Evolutionary conservation across 208 protist genomes (phyloP).

Genomic region (Wallacemonas sp.): DNA sequence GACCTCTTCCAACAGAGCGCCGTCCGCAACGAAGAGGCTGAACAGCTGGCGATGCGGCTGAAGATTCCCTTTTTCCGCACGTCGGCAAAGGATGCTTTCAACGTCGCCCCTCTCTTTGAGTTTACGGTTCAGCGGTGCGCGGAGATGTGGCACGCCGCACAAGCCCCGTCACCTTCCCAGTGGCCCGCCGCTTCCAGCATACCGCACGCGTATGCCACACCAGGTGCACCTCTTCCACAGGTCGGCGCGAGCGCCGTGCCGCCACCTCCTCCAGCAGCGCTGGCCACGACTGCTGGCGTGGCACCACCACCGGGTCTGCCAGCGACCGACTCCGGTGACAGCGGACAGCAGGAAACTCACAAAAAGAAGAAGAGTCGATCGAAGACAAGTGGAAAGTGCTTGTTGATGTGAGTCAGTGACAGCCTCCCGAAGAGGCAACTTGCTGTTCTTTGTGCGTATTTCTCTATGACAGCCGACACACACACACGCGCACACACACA

Average conservation of each 20-base stretch:
- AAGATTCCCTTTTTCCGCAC: conserved; percentile 88
- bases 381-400: conserved; percentile 3
- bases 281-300: not conserved
- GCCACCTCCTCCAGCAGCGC: too few relatives aligned
- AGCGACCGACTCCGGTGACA: not conserved
- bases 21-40: conserved; percentile 81
- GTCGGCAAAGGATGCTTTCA: conserved; percentile 93
- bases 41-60: conserved; percentile 77
- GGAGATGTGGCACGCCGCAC: not conserved
- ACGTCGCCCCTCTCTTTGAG: conserved; percentile 90
- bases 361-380: conserved; percentile 36
- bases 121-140: conserved; percentile 74
- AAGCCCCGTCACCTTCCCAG: not conserved
- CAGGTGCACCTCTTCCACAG: too few relatives aligned
- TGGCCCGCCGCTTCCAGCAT: not conserved
- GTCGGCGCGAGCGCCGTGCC: too few relatives aligned
- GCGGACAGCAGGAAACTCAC: not conserved
- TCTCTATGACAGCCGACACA: too few relatives aligned
- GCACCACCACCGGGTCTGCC: not conserved
- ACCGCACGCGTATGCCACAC: too few relatives aligned
- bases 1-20: conserved; percentile 86
- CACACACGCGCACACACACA: too few relatives aligned
- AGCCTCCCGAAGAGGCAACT: too few relatives aligned
- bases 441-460: too few relatives aligned
- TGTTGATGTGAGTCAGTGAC: too few relatives aligned